phyloP scores from a whole-genome alignment of 139 green algal genomes.

The Chlamydomonas sp. region DNA sequence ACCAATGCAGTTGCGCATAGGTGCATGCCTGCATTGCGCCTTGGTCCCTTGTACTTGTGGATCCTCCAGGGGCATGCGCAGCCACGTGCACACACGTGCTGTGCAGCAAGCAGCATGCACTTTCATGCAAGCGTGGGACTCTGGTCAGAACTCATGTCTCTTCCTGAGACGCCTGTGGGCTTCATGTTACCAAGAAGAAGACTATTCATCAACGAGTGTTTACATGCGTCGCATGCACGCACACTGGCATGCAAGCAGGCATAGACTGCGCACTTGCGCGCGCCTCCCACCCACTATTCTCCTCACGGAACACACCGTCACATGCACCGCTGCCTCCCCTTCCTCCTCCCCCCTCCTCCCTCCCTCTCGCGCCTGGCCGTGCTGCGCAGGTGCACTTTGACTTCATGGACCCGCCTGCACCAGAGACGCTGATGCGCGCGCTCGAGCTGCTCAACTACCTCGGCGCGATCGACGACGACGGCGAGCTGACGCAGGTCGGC shows the following conservation, averaged over 20 bases:
- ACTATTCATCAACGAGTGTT: constrained; percentile 30
- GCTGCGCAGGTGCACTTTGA: constrained; percentile 91
- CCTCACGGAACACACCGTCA: constrained; percentile 1
- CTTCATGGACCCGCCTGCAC: constrained; percentile 98
- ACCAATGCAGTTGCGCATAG: too few relatives aligned
- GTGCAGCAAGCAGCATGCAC: too few relatives aligned
- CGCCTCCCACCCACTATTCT: constrained; percentile 1
- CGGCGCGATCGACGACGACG: constrained; percentile 95
- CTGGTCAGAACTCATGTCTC: too few relatives aligned
- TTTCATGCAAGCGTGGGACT: too few relatives aligned
- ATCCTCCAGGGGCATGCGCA: too few relatives aligned
- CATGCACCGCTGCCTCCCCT: neutral
- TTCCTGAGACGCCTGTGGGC: too few relatives aligned
- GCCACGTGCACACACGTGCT: too few relatives aligned
- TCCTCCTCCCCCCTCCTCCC: neutral
- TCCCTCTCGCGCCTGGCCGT: neutral
- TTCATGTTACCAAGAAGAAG: constrained; percentile 18
- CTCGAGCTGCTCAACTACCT: constrained; percentile 99
- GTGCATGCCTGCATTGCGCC: too few relatives aligned
- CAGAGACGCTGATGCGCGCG: constrained; percentile 97
- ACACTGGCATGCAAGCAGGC: too few relatives aligned
- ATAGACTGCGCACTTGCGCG: neutral
- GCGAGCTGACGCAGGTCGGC: constrained; percentile 88
- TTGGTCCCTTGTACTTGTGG: too few relatives aligned
- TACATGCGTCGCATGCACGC: neutral